A percentile compares a stretch with the other conserved stretches of the same genome.
Evolutionary conservation across 768 basidiomycete species (phyloP).

Genomic region (Lactifluus subvellereus): DNA sequence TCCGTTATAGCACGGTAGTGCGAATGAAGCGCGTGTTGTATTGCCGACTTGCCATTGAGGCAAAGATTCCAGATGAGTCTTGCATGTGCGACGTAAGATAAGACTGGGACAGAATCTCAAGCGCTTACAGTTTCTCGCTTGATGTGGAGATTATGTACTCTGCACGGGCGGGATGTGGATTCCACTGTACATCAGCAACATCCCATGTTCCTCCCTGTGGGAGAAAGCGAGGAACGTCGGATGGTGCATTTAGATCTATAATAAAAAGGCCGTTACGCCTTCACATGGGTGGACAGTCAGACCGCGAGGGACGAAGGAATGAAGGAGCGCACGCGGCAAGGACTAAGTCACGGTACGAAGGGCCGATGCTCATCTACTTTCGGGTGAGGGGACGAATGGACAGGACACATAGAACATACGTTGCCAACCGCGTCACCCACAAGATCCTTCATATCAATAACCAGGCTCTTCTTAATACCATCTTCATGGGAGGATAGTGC

Average conservation of each 20-base stretch:
- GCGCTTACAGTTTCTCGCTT: constrained; percentile 73
- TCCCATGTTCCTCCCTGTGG: constrained; percentile 98
- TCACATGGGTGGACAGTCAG: constrained; percentile 2
- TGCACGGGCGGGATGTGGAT: constrained; percentile 67
- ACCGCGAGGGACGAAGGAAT: not conserved
- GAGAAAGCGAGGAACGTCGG: constrained; percentile 85
- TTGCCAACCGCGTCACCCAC: constrained; percentile 83
- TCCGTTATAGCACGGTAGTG: constrained; percentile 97
- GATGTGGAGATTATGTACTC: constrained; percentile 87
- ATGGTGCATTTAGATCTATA: constrained; percentile 84
- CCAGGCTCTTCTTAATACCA: constrained; percentile 51
- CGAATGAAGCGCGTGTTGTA: constrained; percentile 78
- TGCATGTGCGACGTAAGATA: constrained; percentile 6
- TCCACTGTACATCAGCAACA: constrained; percentile 91
- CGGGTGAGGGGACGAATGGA: not conserved
- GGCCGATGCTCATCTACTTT: constrained; percentile 84
- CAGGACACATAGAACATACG: constrained; percentile 40
- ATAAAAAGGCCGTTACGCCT: constrained; percentile 89
- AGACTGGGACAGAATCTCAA: not conserved
- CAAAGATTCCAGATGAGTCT: constrained; percentile 95
- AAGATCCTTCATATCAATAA: constrained; percentile 74
- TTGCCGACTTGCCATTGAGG: constrained; percentile 65
- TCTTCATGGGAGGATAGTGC: constrained; percentile 42
- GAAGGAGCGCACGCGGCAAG: constrained; percentile 68
- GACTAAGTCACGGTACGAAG: constrained; percentile 80